Conservation (phyloP, 805 yeast species). For the Teunomyces tritomae region DNA sequence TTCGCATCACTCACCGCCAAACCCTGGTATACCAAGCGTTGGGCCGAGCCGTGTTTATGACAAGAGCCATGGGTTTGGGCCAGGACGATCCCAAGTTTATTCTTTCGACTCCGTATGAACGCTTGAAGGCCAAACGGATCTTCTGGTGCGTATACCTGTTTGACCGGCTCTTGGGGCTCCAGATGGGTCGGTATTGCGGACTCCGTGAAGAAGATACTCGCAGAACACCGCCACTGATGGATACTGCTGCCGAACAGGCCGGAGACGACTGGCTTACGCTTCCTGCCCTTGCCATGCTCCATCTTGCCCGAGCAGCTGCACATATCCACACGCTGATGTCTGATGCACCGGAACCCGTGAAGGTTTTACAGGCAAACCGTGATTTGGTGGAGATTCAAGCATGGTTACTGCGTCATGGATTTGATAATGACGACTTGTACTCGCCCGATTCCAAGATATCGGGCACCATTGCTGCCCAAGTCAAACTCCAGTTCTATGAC, state of each 20-base stretch:
- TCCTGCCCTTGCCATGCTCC: conserved; percentile 46
- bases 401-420: conserved; percentile 37
- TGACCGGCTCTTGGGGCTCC: conserved; percentile 53
- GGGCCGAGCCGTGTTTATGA: conserved; percentile 35
- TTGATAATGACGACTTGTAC: conserved; percentile 22
- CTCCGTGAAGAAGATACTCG: conserved; percentile 35
- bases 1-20: conserved; percentile 39
- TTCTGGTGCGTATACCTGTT: conserved; percentile 55
- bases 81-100: conserved; percentile 16
- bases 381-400: conserved; percentile 25
- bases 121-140: conserved; percentile 46
- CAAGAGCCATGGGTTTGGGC: conserved; percentile 36
- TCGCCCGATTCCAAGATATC: conserved; percentile 3
- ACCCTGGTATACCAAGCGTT: conserved; percentile 32
- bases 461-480: conserved; percentile 30
- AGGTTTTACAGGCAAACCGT: conserved; percentile 30
- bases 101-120: conserved; percentile 37
- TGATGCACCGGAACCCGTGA: conserved; percentile 24
- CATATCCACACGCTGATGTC: conserved; percentile 29
- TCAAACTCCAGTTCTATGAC: conserved; percentile 40
- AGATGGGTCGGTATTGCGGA: conserved; percentile 46
- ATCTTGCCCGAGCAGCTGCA: conserved; percentile 39
- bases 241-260: conserved; percentile 23
- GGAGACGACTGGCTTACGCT: conserved; percentile 50
- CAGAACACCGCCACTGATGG: conserved; percentile 29